Conservation (phyloP, 345 rosid species). For the Bruguiera gymnorhiza region DNA sequence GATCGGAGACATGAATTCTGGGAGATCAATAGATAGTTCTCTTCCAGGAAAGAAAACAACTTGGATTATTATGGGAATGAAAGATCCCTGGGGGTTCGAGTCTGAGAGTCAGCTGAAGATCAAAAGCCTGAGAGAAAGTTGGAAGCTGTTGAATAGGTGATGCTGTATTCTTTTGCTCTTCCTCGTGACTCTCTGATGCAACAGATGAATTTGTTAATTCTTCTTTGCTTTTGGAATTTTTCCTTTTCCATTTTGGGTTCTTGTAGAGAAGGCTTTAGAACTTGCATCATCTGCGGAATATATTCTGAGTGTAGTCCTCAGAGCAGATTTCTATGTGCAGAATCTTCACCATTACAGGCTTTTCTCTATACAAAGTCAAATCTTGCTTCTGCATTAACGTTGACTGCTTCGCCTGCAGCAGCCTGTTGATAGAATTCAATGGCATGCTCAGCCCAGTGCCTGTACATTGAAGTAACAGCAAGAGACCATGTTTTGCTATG, state of each 20-base stretch:
- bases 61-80: constrained; percentile 3
- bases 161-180: constrained; percentile 36
- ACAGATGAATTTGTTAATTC: constrained; percentile 53
- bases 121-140: constrained; percentile 21
- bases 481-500: background rate
- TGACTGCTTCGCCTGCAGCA: constrained; percentile 17
- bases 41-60: constrained; percentile 9
- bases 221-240: constrained; percentile 39
- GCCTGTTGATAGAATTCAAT: constrained; percentile 18
- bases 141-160: constrained; percentile 2
- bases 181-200: constrained; percentile 29
- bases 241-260: constrained; percentile 18
- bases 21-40: constrained; percentile 13
- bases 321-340: constrained; percentile 34
- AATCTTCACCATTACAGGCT: constrained; percentile 25
- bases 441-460: background rate
- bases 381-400: constrained; percentile 32
- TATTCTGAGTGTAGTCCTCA: constrained; percentile 14
- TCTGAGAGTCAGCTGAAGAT: constrained; percentile 34
- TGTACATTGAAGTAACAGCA: background rate
- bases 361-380: constrained; percentile 25
- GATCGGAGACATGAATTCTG: constrained; percentile 42
- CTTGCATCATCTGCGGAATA: constrained; percentile 36
- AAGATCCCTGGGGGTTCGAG: constrained; percentile 4
- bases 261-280: constrained; percentile 53